phyloP scores from a whole-genome alignment of 257 asterid species.

The Penstemon eatonii region DNA sequence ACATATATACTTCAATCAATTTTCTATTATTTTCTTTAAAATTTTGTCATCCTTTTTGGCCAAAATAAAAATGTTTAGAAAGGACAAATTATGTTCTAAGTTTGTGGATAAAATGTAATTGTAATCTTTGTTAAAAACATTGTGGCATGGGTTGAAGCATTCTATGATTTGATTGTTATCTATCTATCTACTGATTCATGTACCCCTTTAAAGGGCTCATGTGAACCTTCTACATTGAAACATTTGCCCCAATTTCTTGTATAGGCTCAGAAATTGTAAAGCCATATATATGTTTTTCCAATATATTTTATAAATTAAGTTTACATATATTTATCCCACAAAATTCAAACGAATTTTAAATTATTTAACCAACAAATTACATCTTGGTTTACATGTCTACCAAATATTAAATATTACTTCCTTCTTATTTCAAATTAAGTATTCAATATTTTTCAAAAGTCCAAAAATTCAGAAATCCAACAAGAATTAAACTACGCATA shows the following conservation, averaged over 20 bases:
- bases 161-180: conserved; percentile 10
- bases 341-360: no score
- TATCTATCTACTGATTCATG: conserved; percentile 31
- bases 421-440: no score
- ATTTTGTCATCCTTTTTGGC: conserved; percentile 10
- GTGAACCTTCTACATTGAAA: conserved; percentile 23
- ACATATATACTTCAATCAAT: neutral
- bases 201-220: conserved; percentile 22
- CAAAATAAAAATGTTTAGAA: conserved; percentile 12
- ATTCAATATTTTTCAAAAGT: no score
- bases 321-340: no score
- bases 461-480: no score
- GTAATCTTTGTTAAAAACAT: conserved; percentile 34
- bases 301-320: no score
- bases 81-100: conserved; percentile 32
- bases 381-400: no score
- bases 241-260: conserved; percentile 19
- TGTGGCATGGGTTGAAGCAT: conserved; percentile 40
- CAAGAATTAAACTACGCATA: no score
- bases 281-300: neutral
- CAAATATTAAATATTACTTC: no score
- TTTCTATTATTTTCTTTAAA: conserved; percentile 8
- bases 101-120: conserved; percentile 24
- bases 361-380: no score
- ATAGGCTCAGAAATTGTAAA: neutral